Evolutionary conservation across 2,329 filamentous ascomycete genomes (phyloP).

Genomic region (Diplodia sapinea): DNA sequence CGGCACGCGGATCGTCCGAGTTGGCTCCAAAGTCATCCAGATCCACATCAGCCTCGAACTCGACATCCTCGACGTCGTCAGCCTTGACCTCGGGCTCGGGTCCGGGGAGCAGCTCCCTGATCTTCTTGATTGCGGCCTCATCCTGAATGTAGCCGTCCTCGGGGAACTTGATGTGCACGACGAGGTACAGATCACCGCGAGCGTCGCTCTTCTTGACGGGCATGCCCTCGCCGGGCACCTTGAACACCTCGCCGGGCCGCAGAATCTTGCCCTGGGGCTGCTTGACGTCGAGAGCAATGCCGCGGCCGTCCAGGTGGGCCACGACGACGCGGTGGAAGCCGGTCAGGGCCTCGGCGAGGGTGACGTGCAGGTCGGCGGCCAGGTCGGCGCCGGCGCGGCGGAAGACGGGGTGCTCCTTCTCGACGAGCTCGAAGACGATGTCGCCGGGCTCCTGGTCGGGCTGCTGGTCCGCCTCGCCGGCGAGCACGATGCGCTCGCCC

Average conservation of each 20-base stretch:
- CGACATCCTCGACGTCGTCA: conserved; percentile 79
- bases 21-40: conserved; percentile 82
- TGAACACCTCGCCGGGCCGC: conserved; percentile 82
- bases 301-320: conserved; percentile 90
- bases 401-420: conserved; percentile 82
- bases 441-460: conserved; percentile 90
- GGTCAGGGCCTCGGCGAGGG: conserved; percentile 80
- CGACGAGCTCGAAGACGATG: conserved; percentile 85
- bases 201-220: conserved; percentile 83
- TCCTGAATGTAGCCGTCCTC: conserved; percentile 79
- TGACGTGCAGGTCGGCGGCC: conserved; percentile 79
- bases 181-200: conserved; percentile 85
- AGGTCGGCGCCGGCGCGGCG: conserved; percentile 83
- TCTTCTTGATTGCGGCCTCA: conserved; percentile 70
- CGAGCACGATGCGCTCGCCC: conserved; percentile 86
- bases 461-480: conserved; percentile 92
- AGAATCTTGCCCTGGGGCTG: conserved; percentile 75
- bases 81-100: conserved; percentile 62
- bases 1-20: conserved; percentile 70
- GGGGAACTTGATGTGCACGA: conserved; percentile 87
- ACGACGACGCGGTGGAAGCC: conserved; percentile 91
- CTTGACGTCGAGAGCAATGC: conserved; percentile 79
- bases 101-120: conserved; percentile 76
- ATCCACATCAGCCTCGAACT: conserved; percentile 81
- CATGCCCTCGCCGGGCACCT: conserved; percentile 91